phyloP scores from a whole-genome alignment of 257 asterid genomes.

The Verbascum thapsus region DNA sequence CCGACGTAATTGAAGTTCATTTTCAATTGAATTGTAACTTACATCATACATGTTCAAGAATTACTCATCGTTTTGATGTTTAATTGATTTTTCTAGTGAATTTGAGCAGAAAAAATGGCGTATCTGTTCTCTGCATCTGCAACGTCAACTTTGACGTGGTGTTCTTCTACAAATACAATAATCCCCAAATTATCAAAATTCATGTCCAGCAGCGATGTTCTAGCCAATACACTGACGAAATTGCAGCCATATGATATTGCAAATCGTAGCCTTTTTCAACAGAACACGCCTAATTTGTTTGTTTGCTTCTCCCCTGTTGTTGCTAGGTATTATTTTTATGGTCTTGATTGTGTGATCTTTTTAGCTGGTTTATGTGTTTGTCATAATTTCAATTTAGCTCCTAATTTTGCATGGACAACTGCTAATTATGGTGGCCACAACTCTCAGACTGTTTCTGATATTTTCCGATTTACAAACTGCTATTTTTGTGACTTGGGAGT shows the following conservation, averaged over 20 bases:
- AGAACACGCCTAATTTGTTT: conserved; percentile 30
- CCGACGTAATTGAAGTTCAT: conserved; percentile 4
- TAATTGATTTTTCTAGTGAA: not conserved
- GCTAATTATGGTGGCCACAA: too few relatives aligned
- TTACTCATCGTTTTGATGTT: too few relatives aligned
- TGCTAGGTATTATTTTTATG: conserved; percentile 34
- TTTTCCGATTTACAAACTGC: not conserved
- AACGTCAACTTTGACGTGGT: conserved; percentile 25
- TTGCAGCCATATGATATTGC: conserved; percentile 37
- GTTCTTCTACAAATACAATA: conserved; percentile 30
- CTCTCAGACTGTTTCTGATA: too few relatives aligned
- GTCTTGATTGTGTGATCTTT: not conserved
- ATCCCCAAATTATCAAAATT: conserved; percentile 34
- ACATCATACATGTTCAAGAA: too few relatives aligned
- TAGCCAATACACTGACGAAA: conserved; percentile 34
- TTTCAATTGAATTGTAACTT: not conserved
- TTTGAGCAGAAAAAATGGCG: conserved; percentile 39
- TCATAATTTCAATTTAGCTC: not conserved
- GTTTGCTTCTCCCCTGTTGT: conserved; percentile 34
- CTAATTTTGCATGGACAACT: not conserved
- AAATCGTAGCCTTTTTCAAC: conserved; percentile 29
- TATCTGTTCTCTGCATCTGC: conserved; percentile 31
- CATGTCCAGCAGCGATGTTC: conserved; percentile 23
- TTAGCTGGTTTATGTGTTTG: not conserved
- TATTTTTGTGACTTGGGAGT: not conserved